phyloP scores from a whole-genome alignment of 1,139 yeast species.

The Yamadazyma trypodendri region DNA sequence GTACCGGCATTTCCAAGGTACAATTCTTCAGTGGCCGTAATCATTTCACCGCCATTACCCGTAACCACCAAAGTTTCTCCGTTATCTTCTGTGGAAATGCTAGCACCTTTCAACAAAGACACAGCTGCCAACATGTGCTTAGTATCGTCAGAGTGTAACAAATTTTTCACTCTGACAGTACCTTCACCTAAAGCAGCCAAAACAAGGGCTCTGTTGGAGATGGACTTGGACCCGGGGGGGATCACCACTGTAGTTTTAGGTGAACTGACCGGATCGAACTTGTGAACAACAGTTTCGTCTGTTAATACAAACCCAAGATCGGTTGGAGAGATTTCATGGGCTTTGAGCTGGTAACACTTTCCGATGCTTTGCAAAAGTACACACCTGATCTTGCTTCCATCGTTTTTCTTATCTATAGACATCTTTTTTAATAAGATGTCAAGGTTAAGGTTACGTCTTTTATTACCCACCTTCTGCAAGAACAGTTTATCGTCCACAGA shows the following conservation, averaged over 20 bases:
- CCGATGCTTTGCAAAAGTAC: conserved; percentile 86
- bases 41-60: conserved; percentile 81
- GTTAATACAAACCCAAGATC: conserved; percentile 81
- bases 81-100: conserved; percentile 75
- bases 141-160: conserved; percentile 94
- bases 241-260: conserved; percentile 51
- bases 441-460: conserved; percentile 61
- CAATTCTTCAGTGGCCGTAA: conserved; percentile 60
- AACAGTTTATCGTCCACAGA: conserved; percentile 67
- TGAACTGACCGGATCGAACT: conserved; percentile 39
- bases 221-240: conserved; percentile 98
- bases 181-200: conserved; percentile 92
- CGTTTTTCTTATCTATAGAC: conserved; percentile 96
- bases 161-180: conserved; percentile 74
- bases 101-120: conserved; percentile 74
- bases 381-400: conserved; percentile 84
- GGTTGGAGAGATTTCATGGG: conserved; percentile 77
- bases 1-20: conserved; percentile 98
- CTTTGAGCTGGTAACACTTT: conserved; percentile 81
- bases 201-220: conserved; percentile 90
- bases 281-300: conserved; percentile 72
- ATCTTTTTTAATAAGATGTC: conserved; percentile 73
- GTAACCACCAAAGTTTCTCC: conserved; percentile 83
- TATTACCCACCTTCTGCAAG: conserved; percentile 67
- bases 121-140: conserved; percentile 93